These are phyloP conservation scores for Fusarium subtropicale DNA, from an alignment of 2,329 filamentous ascomycete species.

Conservation along the genomic window DNA sequence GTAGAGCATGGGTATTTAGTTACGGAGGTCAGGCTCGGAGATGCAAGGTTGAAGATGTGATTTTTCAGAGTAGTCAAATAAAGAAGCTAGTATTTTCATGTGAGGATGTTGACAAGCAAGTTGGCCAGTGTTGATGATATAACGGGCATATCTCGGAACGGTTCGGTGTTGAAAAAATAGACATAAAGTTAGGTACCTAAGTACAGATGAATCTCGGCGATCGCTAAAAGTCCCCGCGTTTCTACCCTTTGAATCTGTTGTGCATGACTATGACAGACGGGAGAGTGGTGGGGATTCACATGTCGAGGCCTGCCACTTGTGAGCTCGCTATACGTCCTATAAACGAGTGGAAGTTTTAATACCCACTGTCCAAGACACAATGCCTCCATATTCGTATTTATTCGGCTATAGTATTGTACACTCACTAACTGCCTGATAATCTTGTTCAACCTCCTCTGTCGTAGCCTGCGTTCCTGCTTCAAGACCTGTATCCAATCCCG, in stretches of 20 bases:
- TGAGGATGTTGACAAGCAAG: neutral
- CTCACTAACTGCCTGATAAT: neutral
- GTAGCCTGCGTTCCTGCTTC: neutral
- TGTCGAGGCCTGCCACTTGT: neutral
- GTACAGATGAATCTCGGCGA: neutral
- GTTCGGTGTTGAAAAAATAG: constrained; percentile 13
- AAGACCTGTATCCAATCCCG: neutral
- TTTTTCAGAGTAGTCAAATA: neutral
- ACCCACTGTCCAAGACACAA: neutral
- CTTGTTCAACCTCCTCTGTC: neutral
- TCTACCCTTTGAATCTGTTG: neutral
- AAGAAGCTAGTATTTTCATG: neutral
- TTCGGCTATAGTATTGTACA: constrained; percentile 6
- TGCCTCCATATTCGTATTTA: neutral
- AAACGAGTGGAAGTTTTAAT: neutral
- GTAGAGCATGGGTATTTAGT: neutral
- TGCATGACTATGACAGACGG: constrained; percentile 1
- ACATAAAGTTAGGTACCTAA: neutral
- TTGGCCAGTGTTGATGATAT: neutral
- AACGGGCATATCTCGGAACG: constrained; percentile 26
- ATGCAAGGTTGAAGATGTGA: neutral
- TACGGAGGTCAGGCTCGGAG: constrained; percentile 3
- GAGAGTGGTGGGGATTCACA: constrained; percentile 11
- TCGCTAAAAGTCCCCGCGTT: constrained; percentile 21
- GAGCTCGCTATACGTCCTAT: neutral